These are phyloP conservation scores for Alliaria petiolata DNA, from an alignment of 345 rosid species.

Conservation along the genomic window DNA sequence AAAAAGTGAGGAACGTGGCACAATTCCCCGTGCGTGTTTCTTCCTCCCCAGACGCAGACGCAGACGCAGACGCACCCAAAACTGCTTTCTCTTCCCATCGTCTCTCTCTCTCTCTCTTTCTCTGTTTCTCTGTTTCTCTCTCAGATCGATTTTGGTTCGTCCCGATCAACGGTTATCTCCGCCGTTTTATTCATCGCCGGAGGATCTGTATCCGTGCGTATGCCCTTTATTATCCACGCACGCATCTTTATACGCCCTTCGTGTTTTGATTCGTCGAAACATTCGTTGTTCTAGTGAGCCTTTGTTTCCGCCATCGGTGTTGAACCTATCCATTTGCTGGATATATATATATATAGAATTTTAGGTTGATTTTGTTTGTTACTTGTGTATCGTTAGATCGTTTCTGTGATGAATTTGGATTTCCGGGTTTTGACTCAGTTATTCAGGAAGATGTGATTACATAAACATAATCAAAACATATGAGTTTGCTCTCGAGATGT, in stretches of 20 bases:
- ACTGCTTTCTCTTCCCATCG: not conserved
- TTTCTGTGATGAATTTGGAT: not conserved
- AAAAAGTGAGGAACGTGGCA: conserved; percentile 40
- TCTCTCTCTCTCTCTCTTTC: not conserved
- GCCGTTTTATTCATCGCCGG: conserved; percentile 10
- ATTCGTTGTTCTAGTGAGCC: conserved; percentile 10
- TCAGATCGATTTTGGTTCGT: conserved; percentile 19
- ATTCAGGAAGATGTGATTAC: not conserved
- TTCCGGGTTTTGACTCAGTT: not conserved
- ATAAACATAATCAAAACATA: too few relatives aligned
- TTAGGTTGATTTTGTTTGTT: not conserved
- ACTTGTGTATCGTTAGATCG: not conserved
- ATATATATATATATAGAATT: not conserved
- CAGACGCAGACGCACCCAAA: conserved; percentile 27
- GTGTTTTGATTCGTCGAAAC: conserved; percentile 1
- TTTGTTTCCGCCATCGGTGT: not conserved
- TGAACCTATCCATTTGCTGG: not conserved
- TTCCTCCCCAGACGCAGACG: conserved; percentile 24
- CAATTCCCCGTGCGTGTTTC: conserved; percentile 53
- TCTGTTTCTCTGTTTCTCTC: conserved; percentile 14
- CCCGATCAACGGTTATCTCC: conserved; percentile 26
- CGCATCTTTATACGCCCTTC: not conserved
- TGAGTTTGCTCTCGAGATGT: not conserved
- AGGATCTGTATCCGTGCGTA: conserved; percentile 1
- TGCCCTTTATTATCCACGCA: not conserved